Evolutionary conservation across 805 yeast species (phyloP).

Genomic region (Myxozyma lipomycoides): DNA sequence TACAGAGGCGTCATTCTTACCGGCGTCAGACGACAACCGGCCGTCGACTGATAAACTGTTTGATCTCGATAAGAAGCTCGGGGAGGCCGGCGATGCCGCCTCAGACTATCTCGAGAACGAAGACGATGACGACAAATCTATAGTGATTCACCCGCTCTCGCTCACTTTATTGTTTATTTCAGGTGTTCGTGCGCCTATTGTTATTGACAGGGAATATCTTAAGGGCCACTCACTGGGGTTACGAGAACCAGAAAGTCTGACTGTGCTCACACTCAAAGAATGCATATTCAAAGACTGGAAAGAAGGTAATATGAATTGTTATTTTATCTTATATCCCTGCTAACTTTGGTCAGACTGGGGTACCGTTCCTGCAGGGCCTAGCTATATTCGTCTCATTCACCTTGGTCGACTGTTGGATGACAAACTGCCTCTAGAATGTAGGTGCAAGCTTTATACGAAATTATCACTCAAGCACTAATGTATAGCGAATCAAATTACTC

Average conservation of each 20-base stretch:
- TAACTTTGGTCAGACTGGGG: slow-evolving; percentile 20
- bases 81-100: neutral
- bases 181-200: slow-evolving; percentile 13
- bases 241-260: slow-evolving; percentile 19
- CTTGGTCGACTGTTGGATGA: slow-evolving; percentile 22
- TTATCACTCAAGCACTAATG: too few relatives aligned
- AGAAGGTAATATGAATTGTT: slow-evolving; percentile 8
- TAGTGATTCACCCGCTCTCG: slow-evolving; percentile 8
- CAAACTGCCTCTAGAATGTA: slow-evolving; percentile 13
- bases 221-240: slow-evolving; percentile 6
- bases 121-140: slow-evolving; percentile 7
- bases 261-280: slow-evolving; percentile 13
- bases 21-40: neutral
- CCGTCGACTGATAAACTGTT: neutral
- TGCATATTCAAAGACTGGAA: slow-evolving; percentile 22
- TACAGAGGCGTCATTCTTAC: neutral
- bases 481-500: slow-evolving; percentile 13
- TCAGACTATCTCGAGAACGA: slow-evolving; percentile 2
- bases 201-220: slow-evolving; percentile 17
- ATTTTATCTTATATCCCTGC: neutral
- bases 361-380: slow-evolving; percentile 12
- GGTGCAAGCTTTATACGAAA: too few relatives aligned
- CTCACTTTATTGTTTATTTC: slow-evolving; percentile 21
- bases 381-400: slow-evolving; percentile 23
- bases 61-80: neutral